phyloP scores from a whole-genome alignment of 306 rosid genomes.

The Vigna trinervia region DNA sequence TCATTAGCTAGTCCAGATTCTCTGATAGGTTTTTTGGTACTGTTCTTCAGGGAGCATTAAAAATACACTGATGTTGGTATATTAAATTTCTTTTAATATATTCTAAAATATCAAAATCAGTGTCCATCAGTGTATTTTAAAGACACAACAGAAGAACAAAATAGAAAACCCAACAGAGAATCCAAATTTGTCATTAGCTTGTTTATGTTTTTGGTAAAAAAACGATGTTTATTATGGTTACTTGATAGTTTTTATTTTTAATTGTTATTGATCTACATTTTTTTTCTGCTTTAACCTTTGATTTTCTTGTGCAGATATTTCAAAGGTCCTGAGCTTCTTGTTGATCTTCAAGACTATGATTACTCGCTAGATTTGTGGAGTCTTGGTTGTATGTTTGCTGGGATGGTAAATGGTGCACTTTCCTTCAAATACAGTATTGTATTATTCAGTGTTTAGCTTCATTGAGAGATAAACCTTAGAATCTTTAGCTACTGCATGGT shows the following conservation, averaged over 20 bases:
- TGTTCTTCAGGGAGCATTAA: too few relatives aligned
- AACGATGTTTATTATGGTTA: not conserved
- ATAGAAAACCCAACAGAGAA: too few relatives aligned
- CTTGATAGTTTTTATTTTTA: not conserved
- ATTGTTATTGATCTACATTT: not conserved
- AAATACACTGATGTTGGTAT: too few relatives aligned
- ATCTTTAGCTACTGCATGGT: constrained; percentile 7
- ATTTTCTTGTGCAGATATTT: constrained; percentile 73
- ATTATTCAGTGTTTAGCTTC: constrained; percentile 19
- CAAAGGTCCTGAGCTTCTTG: constrained; percentile 97
- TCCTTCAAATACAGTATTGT: not conserved
- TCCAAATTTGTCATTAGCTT: not conserved
- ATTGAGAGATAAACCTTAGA: not conserved
- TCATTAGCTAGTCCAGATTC: not conserved
- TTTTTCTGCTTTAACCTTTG: constrained; percentile 17
- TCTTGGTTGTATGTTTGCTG: constrained; percentile 97
- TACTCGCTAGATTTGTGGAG: constrained; percentile 94
- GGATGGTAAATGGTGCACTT: constrained; percentile 71
- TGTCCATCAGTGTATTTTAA: too few relatives aligned
- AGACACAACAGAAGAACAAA: too few relatives aligned
- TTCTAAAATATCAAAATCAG: too few relatives aligned
- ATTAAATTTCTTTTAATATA: too few relatives aligned
- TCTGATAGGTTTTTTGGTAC: too few relatives aligned
- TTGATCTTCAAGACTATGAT: constrained; percentile 97
- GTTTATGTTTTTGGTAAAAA: not conserved